Conservation (phyloP, 176 grass and related monocot species). For the Zoysia pacifica region DNA sequence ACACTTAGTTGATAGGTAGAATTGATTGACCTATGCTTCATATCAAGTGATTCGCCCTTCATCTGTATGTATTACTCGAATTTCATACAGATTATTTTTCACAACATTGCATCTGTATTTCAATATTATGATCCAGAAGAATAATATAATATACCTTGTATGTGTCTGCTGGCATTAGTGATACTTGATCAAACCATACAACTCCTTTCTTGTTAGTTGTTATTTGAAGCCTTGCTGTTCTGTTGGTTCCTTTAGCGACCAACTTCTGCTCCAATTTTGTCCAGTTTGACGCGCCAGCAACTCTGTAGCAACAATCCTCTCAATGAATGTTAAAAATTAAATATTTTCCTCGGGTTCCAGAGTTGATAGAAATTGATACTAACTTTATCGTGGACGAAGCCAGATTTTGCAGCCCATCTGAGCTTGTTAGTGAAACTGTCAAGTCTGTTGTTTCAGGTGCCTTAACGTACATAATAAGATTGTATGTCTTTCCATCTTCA, state of each 20-base stretch:
- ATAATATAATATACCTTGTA: conserved; percentile 45
- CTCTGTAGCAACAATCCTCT: conserved; percentile 33
- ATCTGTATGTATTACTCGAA: too few species aligned
- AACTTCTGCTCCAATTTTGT: conserved; percentile 50
- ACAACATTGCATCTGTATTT: neutral
- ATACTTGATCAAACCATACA: conserved; percentile 69
- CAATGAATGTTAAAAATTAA: neutral
- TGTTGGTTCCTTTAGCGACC: conserved; percentile 44
- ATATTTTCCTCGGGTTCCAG: neutral
- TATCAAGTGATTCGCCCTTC: neutral
- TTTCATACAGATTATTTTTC: neutral
- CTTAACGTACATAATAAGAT: conserved; percentile 72
- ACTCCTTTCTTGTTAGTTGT: conserved; percentile 51
- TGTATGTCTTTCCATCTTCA: conserved; percentile 80
- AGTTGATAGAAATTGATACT: conserved; percentile 34
- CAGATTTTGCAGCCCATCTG: conserved; percentile 57
- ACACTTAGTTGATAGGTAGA: neutral
- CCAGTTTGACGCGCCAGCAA: conserved; percentile 45
- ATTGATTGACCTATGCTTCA: neutral
- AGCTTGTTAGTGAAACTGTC: conserved; percentile 64
- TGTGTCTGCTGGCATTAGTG: conserved; percentile 61
- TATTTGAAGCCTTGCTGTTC: conserved; percentile 53
- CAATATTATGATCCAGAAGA: neutral
- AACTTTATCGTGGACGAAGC: conserved; percentile 62
- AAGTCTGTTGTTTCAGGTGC: conserved; percentile 51